Base-by-base conservation (phyloP, 306 rosid genomes). In the Acacia crassicarpa region DNA sequence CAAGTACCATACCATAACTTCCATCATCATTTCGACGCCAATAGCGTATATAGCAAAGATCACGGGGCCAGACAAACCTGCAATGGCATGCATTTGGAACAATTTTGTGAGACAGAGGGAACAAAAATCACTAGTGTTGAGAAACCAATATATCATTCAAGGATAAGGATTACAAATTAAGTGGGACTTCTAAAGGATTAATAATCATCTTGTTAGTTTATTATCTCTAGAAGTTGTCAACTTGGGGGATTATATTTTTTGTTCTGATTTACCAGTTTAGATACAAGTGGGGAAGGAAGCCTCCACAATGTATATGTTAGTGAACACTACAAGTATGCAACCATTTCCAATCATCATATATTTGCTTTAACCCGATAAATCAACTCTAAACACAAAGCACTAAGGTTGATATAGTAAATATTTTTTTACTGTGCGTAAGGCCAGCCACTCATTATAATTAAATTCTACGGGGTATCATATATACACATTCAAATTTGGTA, bases 1-100 rank as follows among this genome's bases (percentile, higher is more conserved):
- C 73, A 83, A 75, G 79, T 63, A 53, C 74, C 91, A 72, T 85
- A 92, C 99, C 99, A 79, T 95, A 95, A 88, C 94, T 95, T 81
- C 99, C 99, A 63, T 95, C 99, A 80, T 95, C 99, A 88, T 95
- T 95, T 49, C 98, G 94, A 71, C 99, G 99, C 99, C 99, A 95
- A 79, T 95, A 95, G 53, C 99, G 97, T 71, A 93, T 97, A 83
- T 95, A 95, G 87, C 99, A 95, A 75, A 95, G 94, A 89, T 95
- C 99, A 87, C 99, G 99, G 8, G 97, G 98, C 98, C 98, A 95
- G 74, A 95, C 98, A 80, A 92, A 63, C 98, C 99, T 95, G 89
- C 74, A 89, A 90, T 71, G 35, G 38, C 56, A 70, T 41, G 75
- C 13, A 44, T 44, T 41, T 14, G 73, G 16, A 32, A 70, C 75